Evolutionary conservation across 768 basidiomycete species (phyloP), one percentile per base, ranked within the genome.

Genomic region (Pleurotus salmoneostramineus): DNA sequence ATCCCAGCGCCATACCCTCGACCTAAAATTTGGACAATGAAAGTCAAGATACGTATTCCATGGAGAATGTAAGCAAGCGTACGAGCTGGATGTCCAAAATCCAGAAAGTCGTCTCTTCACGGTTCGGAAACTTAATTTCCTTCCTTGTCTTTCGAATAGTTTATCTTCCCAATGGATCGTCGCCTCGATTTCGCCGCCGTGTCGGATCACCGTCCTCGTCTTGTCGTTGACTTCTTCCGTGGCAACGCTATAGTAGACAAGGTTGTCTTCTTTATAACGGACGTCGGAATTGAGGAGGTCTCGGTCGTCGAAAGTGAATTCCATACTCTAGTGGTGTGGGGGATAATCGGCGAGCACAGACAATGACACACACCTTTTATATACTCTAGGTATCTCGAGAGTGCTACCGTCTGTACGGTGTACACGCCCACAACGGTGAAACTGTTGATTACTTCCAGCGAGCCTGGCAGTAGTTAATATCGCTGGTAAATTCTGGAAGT

Each of bases 71-170:
- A 10, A 45, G 4, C 10, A 6, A n/a, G 8, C 52, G 27, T 54
- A 54, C 52, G 52, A 42, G 27, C 17, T 42, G 27, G 52, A 43
- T 12, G 32, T 17, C 34, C 34, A 54, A 31, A 54, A 12, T 4
- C 36, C 52, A 14, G 52, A 31, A 6, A 40, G 52, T 42, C 43
- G 52, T 14, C 14, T 40, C 8, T 54, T 54, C 2, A 43, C 40
- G 8, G 37, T 54, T 21, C 37, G 40, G 21, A 54, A 54, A 27
- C 52, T 54, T 27, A 54, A 43, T 27, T 54, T 54, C 52, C 52
- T 37, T 17, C 52, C 52, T 6, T 54, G 15, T 10, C 32, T 54
- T 40, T 54, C 52, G 10, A 54, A 54, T 7, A 54, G 5, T 14
- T 36, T 21, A 14, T 54, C 52, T 4, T 54, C 37, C 52, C 52